Conservation (phyloP, 2,329 filamentous ascomycete species). For the Alternaria solani region DNA sequence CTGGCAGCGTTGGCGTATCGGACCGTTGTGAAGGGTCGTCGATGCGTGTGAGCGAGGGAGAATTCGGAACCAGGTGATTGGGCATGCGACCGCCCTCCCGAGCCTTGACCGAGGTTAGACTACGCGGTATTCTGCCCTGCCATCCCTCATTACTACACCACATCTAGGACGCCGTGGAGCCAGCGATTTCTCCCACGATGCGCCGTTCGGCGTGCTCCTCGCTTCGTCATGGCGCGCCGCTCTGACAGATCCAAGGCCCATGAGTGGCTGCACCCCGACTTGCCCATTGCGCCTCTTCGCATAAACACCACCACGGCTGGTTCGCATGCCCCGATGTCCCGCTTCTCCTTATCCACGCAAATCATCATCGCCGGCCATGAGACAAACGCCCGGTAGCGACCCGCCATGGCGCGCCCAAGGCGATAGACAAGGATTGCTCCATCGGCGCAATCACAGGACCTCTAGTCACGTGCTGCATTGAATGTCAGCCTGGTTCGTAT, state of each 20-base stretch:
- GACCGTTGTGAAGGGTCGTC: conserved; percentile 21
- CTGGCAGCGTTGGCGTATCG: conserved; percentile 20
- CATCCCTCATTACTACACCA: not conserved
- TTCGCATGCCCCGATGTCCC: conserved; percentile 12
- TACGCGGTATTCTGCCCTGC: not conserved
- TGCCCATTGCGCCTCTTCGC: conserved; percentile 1
- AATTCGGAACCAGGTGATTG: conserved; percentile 44
- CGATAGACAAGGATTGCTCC: no score
- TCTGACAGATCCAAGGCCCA: conserved; percentile 16
- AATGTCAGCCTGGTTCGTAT: no score
- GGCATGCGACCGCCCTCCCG: conserved; percentile 22
- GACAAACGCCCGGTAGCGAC: not conserved
- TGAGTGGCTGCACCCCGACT: conserved; percentile 13
- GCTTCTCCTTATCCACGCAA: conserved; percentile 7
- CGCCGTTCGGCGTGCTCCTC: conserved; percentile 6
- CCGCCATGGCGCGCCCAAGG: not conserved
- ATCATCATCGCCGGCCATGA: not conserved
- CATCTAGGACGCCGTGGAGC: not conserved
- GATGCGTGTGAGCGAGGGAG: conserved; percentile 21
- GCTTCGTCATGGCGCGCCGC: conserved; percentile 17
- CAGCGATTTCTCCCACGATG: not conserved
- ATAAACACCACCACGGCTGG: conserved; percentile 5
- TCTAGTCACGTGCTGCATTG: no score
- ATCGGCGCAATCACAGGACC: no score
- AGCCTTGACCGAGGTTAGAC: conserved; percentile 12